phyloP scores from a whole-genome alignment of 192 early-diverging fungal genomes.

The Coemansia interrupta region DNA sequence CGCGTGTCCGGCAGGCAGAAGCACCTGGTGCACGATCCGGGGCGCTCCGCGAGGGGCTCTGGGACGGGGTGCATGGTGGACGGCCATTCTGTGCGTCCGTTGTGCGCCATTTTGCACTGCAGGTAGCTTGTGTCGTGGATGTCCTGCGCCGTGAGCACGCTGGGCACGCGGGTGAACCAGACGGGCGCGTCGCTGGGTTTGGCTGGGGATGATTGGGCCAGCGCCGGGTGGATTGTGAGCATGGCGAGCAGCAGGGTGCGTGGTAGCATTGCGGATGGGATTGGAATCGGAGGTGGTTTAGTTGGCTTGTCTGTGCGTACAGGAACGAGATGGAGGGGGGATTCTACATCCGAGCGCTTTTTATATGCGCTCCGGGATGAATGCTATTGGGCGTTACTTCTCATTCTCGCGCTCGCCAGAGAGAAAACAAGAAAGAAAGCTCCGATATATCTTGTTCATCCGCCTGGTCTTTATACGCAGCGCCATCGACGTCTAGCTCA shows the following conservation, averaged over 20 bases:
- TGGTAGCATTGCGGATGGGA: too few species aligned
- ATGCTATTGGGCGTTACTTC: too few species aligned
- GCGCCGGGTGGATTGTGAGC: too few species aligned
- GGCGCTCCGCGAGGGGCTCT: too few species aligned
- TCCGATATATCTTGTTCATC: neutral
- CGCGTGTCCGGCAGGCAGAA: constrained; percentile 42
- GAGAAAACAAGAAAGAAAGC: neutral
- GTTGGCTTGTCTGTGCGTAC: neutral
- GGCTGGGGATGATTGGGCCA: too few species aligned
- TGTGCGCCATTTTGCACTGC: constrained; percentile 39
- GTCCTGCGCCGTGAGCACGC: neutral
- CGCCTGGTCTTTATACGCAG: neutral
- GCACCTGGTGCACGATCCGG: constrained; percentile 15
- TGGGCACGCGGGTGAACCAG: constrained; percentile 30
- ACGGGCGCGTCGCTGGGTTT: constrained; percentile 9
- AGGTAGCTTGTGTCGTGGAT: constrained; percentile 24
- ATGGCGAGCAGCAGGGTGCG: neutral
- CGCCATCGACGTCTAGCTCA: neutral
- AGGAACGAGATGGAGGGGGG: too few species aligned
- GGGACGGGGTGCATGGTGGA: too few species aligned
- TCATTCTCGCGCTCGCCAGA: neutral
- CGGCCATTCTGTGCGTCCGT: constrained; percentile 27
- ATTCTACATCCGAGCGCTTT: too few species aligned
- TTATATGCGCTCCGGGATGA: too few species aligned
- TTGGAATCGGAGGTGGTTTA: too few species aligned